Percentiles rank a stretch among this genome's conserved stretches.
Evolutionary conservation across 306 rosid species (phyloP).

Genomic region (Castanopsis chinensis): DNA sequence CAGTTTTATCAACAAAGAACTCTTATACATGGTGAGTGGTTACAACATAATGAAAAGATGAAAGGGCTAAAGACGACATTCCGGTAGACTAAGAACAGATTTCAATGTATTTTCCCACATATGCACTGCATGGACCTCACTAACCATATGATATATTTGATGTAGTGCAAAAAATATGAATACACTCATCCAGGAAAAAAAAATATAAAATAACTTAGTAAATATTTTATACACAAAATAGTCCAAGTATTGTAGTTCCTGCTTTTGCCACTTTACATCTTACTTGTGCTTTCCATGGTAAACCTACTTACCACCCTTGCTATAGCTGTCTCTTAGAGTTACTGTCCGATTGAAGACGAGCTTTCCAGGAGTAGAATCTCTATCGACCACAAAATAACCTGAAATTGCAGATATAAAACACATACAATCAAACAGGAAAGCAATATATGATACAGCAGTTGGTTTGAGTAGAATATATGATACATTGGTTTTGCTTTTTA

Average conservation of each 20-base stretch:
- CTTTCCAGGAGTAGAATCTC: constrained; percentile 74
- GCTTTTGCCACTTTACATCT: constrained; percentile 13
- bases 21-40: neutral
- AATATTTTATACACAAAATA: neutral
- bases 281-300: neutral
- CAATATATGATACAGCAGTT: neutral
- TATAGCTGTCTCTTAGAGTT: constrained; percentile 69
- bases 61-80: neutral
- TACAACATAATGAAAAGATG: neutral
- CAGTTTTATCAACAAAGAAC: neutral
- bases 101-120: neutral
- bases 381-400: constrained; percentile 93
- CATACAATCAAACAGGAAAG: neutral
- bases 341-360: constrained; percentile 89
- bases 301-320: constrained; percentile 68
- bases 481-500: neutral
- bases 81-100: neutral
- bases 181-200: too few species aligned
- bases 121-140: neutral
- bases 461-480: neutral
- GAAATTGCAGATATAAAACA: constrained; percentile 27
- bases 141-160: neutral
- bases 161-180: too few species aligned
- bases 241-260: constrained; percentile 9
- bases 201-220: neutral